Conservation (phyloP, 768 basidiomycete genomes). For the Pulveroboletus sp. region DNA sequence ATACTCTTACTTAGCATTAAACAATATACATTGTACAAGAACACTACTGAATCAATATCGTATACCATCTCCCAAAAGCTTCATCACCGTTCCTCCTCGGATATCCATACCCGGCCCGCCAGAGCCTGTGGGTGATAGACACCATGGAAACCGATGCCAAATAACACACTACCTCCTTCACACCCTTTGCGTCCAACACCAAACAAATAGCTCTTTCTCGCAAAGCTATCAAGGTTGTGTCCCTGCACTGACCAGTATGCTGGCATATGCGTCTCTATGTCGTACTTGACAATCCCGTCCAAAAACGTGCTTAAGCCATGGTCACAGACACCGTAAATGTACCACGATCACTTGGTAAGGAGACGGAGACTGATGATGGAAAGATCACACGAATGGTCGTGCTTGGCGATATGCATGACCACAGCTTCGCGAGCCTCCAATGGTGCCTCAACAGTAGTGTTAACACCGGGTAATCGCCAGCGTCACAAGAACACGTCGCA, state of each 20-base stretch:
- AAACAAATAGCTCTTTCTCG: conserved; percentile 32
- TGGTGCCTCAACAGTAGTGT: conserved; percentile 12
- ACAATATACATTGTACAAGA: background rate
- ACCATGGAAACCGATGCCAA: conserved; percentile 37
- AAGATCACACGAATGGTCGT: conserved; percentile 32
- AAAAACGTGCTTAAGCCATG: conserved; percentile 29
- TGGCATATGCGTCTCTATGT: conserved; percentile 21
- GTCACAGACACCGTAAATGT: conserved; percentile 29
- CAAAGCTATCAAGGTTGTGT: conserved; percentile 30
- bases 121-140: conserved; percentile 11
- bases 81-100: conserved; percentile 4
- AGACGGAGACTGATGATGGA: conserved; percentile 31
- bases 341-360: conserved; percentile 30
- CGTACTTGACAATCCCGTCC: conserved; percentile 35
- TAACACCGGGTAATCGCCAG: conserved; percentile 27
- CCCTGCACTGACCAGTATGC: conserved; percentile 27
- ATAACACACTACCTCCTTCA: conserved; percentile 33
- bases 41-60: background rate
- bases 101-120: conserved; percentile 18
- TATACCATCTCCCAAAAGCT: background rate
- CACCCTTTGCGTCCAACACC: conserved; percentile 32
- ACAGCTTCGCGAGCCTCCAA: conserved; percentile 17
- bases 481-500: conserved; percentile 26
- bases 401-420: conserved; percentile 19
- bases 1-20: background rate